Evolutionary conservation across 2,329 filamentous ascomycete species (phyloP).

Genomic region (Falciphora oryzae): DNA sequence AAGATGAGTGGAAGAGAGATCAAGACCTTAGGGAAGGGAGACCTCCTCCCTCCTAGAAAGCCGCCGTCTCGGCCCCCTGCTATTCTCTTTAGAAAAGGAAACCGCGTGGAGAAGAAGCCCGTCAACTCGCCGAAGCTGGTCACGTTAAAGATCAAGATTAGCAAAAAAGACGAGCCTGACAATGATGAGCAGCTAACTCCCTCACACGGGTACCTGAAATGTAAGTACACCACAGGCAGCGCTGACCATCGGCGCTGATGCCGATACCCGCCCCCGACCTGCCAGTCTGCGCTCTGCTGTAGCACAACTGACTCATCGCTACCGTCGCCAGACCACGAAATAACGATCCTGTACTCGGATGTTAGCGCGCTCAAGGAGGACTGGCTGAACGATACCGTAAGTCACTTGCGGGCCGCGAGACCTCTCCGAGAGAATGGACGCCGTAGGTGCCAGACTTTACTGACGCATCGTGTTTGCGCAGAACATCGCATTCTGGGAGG

Average conservation of each 20-base stretch:
- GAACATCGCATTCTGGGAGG: constrained; percentile 98
- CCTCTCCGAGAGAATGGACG: background rate
- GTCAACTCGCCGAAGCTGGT: too few relatives aligned
- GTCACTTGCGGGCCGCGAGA: constrained; percentile 21
- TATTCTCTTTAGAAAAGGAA: constrained; percentile 5
- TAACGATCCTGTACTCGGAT: constrained; percentile 58
- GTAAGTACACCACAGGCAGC: background rate
- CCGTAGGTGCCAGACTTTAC: constrained; percentile 17
- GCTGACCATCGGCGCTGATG: constrained; percentile 1
- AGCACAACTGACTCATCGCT: constrained; percentile 9
- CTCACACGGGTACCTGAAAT: constrained; percentile 14
- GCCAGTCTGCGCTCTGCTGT: too few relatives aligned
- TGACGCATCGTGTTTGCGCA: constrained; percentile 26
- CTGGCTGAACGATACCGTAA: constrained; percentile 94
- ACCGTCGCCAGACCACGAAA: constrained; percentile 34
- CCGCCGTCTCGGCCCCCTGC: constrained; percentile 2
- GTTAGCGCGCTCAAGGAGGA: constrained; percentile 82
- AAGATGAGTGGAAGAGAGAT: constrained; percentile 1
- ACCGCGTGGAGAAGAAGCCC: too few relatives aligned
- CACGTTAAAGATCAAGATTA: background rate
- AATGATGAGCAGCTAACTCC: constrained; percentile 9
- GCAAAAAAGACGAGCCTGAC: constrained; percentile 8
- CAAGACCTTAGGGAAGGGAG: background rate
- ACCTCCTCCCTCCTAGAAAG: background rate
- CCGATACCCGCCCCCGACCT: too few relatives aligned